Percentiles rank a stretch among this genome's conserved stretches.
phyloP scores from a whole-genome alignment of 805 yeast genomes.

The Kluyveromyces nonfermentans region DNA sequence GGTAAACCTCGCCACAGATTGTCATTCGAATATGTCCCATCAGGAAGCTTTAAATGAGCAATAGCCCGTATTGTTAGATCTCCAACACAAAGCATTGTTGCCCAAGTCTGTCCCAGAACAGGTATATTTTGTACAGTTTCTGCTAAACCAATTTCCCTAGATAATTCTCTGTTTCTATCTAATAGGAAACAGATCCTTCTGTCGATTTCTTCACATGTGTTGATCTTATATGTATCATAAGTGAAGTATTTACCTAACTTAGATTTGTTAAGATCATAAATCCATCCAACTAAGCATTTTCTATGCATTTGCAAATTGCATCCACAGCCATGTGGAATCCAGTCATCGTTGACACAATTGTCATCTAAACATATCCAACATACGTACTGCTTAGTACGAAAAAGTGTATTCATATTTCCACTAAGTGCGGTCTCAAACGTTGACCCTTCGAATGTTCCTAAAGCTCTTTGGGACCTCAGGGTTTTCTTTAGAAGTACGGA shows the following conservation, averaged over 20 bases:
- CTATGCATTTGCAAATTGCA: conserved; percentile 26
- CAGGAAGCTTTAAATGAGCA: conserved; percentile 1
- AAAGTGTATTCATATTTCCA: background rate
- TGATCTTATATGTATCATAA: conserved; percentile 6
- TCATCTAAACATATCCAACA: conserved; percentile 28
- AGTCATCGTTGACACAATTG: conserved; percentile 9
- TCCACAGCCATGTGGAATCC: conserved; percentile 24
- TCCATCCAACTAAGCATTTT: conserved; percentile 18
- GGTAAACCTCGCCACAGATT: conserved; percentile 8
- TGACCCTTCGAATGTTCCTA: no score
- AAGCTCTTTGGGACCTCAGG: no score
- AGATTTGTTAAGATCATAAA: conserved; percentile 13
- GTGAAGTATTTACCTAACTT: conserved; percentile 3
- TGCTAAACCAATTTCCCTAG: conserved; percentile 9
- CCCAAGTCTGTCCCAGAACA: conserved; percentile 7
- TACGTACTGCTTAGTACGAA: conserved; percentile 5
- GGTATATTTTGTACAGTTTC: conserved; percentile 11
- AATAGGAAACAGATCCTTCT: conserved; percentile 11
- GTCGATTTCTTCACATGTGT: conserved; percentile 6
- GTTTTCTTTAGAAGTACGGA: background rate
- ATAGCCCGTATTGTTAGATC: conserved; percentile 1
- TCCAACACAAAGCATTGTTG: conserved; percentile 5
- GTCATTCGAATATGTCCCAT: background rate
- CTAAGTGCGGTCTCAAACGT: no score
- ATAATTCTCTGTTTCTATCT: conserved; percentile 14